Conservation (phyloP, 768 basidiomycete genomes). For the Epithele typhae region DNA sequence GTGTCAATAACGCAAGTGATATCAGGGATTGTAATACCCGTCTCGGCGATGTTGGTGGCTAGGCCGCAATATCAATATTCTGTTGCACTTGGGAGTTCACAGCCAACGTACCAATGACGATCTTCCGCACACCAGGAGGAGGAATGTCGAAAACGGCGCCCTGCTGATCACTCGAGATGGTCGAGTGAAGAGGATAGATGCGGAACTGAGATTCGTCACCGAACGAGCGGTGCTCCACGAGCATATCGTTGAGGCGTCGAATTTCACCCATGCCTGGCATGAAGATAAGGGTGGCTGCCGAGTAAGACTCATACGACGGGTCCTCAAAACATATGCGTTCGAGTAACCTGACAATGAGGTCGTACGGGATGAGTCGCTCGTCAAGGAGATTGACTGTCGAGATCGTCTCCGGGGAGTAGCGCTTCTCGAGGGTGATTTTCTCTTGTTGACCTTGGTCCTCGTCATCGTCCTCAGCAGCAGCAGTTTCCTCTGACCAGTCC, state of each 20-base stretch:
- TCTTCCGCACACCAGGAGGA: constrained; percentile 77
- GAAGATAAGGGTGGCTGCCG: constrained; percentile 83
- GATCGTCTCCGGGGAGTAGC: constrained; percentile 74
- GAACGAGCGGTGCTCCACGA: constrained; percentile 73
- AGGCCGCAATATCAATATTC: constrained; percentile 11
- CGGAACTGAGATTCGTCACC: constrained; percentile 59
- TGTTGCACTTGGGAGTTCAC: not conserved
- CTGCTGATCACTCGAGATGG: constrained; percentile 88
- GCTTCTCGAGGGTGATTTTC: constrained; percentile 60
- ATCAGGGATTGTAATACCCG: constrained; percentile 97
- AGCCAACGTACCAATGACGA: constrained; percentile 74
- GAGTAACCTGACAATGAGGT: constrained; percentile 79
- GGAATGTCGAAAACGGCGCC: constrained; percentile 87
- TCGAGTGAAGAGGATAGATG: constrained; percentile 87
- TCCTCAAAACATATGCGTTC: constrained; percentile 81
- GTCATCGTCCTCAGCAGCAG: constrained; percentile 63
- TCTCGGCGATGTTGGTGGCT: constrained; percentile 95
- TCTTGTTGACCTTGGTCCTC: constrained; percentile 42
- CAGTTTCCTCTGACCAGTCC: constrained; percentile 79
- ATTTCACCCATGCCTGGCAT: constrained; percentile 96
- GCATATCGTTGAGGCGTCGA: constrained; percentile 76
- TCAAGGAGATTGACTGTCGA: constrained; percentile 82
- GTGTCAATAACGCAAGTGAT: constrained; percentile 95
- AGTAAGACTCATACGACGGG: constrained; percentile 46
- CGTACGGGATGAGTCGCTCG: constrained; percentile 86